Base-by-base conservation (phyloP, 306 rosid species). In the Gastrolobium villosum region DNA sequence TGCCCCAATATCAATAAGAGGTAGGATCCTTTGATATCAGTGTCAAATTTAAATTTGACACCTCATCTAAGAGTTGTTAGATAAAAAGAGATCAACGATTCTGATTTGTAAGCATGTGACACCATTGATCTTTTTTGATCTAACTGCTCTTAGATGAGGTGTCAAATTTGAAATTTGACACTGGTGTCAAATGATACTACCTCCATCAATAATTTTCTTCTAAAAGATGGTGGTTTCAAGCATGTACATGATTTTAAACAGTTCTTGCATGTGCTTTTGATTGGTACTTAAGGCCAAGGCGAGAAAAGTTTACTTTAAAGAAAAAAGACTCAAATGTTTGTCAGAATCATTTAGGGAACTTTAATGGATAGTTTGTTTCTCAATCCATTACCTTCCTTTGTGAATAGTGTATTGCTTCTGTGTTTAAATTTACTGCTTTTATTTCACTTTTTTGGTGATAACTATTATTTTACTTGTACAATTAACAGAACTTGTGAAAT, bases 401-500 rank as follows among this genome's bases (percentile, higher is more conserved):
- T 13, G n/a, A 28, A 8, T 40, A 5, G 69, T n/a, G 13, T 62
- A 3, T 10, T n/a, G 40, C 26, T 66, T 43, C 36, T 65, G 28
- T 14, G 14, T 61, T 61, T 35, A 10, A 10, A 13, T n/a, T n/a
- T n/a, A n/a, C 5, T 62, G 49, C 34, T 14, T 26, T 39, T 64
- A 39, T 28, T 62, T 3, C n/a, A 6, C 32, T 64, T 64, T 14
- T 54, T 37, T n/a, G 50, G 10, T 45, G 49, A 34, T 45, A 59
- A 77, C 37, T 66, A 53, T 15, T 6, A 35, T 5, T 75, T n/a
- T n/a, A 36, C 80, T 6, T 64, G 9, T 30, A 10, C 11, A 20
- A 36, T 59, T 46, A 45, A 62, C n/a, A 90, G 95, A 75, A 90
- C 89, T 80, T 90, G 95, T 59, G 95, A 90, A 81, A 90, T 90